Evolutionary conservation across 495 filamentous ascomycete species (phyloP).

Genomic region (Talaromyces trachyspermus): DNA sequence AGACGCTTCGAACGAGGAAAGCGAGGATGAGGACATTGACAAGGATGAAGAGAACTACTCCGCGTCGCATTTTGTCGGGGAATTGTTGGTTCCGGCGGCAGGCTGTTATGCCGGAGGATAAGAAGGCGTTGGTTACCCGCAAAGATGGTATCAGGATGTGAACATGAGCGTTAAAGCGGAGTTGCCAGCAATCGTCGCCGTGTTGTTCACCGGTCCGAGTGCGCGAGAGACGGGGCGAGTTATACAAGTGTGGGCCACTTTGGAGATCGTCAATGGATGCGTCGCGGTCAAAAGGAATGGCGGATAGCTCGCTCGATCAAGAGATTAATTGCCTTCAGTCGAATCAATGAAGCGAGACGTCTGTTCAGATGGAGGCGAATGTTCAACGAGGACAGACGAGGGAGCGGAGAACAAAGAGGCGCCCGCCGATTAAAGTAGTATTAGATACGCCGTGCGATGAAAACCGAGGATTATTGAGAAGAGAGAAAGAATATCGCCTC

Average conservation of each 20-base stretch:
- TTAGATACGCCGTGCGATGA: no score
- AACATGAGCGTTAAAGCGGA: background rate
- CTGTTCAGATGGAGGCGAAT: no score
- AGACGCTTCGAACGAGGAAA: conserved; percentile 54
- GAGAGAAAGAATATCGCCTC: background rate
- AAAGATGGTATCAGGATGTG: background rate
- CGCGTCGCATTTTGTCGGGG: conserved; percentile 50
- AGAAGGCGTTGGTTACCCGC: background rate
- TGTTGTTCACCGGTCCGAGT: no score
- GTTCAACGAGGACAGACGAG: no score
- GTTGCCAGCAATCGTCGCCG: background rate
- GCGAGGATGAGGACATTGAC: conserved; percentile 52
- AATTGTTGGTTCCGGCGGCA: background rate
- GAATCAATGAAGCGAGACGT: no score
- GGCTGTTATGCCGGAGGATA: background rate
- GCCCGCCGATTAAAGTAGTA: no score
- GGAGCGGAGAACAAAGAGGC: no score
- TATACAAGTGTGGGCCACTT: background rate
- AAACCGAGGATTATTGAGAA: background rate
- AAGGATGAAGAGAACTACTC: conserved; percentile 54
- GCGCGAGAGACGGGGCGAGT: background rate
- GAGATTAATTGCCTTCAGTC: no score
- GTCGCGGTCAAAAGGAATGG: no score
- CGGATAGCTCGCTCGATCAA: no score
- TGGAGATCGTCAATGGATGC: background rate